Evolutionary conservation across 2,329 filamentous ascomycete species (phyloP).

Genomic region (Trichoderma sp.): DNA sequence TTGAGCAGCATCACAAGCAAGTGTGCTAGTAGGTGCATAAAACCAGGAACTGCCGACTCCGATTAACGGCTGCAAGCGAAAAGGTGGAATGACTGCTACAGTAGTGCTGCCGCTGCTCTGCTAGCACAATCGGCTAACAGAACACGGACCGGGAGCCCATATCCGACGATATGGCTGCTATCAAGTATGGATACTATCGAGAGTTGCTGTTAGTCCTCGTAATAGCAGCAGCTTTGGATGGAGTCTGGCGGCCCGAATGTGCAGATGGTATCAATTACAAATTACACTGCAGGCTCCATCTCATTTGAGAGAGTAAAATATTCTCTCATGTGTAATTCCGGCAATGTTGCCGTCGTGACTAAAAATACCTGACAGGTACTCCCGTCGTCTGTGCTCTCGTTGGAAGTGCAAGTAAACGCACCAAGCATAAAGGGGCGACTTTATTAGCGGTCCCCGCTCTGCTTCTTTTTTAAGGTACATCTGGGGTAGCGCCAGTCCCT

Average conservation of each 20-base stretch:
- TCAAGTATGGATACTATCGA: background rate
- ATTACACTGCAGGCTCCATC: background rate
- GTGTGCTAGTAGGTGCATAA: background rate
- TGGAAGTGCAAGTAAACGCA: background rate
- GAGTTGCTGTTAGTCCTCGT: background rate
- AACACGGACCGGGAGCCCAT: constrained; percentile 4
- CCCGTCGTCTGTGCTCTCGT: background rate
- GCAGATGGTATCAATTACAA: background rate
- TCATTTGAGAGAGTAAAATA: background rate
- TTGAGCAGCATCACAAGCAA: background rate
- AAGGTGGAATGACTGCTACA: background rate
- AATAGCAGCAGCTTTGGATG: background rate
- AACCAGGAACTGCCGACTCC: constrained; percentile 11
- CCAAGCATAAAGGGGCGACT: background rate
- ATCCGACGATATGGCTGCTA: background rate
- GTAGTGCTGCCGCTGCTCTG: background rate
- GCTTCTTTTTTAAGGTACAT: background rate
- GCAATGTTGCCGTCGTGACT: background rate
- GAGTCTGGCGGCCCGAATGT: background rate
- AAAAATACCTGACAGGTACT: constrained; percentile 1
- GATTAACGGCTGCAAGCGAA: constrained; percentile 16
- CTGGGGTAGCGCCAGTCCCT: background rate
- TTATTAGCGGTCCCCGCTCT: constrained; percentile 13
- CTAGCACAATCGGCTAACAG: constrained; percentile 1
- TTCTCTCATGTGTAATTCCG: background rate